phyloP scores from a whole-genome alignment of 176 grass and related monocot species.

The Saccharum spontaneum region DNA sequence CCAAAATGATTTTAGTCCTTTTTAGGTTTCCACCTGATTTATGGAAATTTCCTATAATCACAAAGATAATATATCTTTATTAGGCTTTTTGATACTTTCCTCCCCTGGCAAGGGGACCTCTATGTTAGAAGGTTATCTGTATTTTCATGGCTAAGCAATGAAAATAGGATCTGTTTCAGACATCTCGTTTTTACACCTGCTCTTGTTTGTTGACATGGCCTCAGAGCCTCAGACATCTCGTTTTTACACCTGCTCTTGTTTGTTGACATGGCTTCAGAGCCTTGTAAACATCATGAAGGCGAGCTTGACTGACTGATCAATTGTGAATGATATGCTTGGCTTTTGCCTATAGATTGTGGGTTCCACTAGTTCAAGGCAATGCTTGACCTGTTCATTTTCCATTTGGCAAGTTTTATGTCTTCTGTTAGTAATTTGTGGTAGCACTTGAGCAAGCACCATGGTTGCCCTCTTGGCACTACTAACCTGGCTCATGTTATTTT shows the following conservation, averaged over 20 bases:
- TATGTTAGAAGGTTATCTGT: not conserved
- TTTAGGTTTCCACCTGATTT: not conserved
- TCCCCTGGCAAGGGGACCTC: not conserved
- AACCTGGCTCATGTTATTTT: not conserved
- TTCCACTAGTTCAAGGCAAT: not conserved
- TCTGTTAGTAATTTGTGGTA: not conserved
- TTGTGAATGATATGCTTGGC: not conserved
- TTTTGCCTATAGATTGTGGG: not conserved
- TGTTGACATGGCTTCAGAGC: not conserved
- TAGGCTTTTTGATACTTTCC: not conserved
- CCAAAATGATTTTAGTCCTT: not conserved
- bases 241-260: not conserved
- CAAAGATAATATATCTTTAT: not conserved
- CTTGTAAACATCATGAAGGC: not conserved
- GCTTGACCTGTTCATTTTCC: not conserved
- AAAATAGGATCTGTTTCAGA: not conserved
- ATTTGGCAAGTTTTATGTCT: not conserved
- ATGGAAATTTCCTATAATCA: not conserved
- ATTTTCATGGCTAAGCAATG: conserved; percentile 1
- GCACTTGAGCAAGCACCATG: not conserved
- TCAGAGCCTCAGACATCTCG: not conserved
- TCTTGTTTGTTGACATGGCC: not conserved
- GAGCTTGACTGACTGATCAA: not conserved
- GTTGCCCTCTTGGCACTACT: not conserved
- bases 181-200: not conserved